Base-by-base conservation (phyloP, 495 filamentous ascomycete genomes). In the Pseudevernia furfuracea region DNA sequence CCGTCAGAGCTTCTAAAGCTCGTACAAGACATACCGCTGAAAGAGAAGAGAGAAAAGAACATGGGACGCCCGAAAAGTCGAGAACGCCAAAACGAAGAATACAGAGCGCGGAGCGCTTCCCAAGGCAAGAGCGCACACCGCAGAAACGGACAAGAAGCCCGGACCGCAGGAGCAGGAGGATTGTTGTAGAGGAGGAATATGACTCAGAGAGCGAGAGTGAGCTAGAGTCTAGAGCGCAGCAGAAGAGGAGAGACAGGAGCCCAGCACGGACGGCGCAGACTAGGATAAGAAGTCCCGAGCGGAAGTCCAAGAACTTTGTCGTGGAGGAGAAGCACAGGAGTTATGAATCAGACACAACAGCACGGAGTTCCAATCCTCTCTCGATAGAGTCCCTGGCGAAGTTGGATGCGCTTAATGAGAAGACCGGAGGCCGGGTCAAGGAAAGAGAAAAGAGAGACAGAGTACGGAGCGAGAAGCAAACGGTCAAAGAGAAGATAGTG, bases 311-410 rank as follows among this genome's bases (percentile, higher is more conserved):
- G n/a, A 52, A 48, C 4, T 21, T 36, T 3, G 34, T 59, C 0
- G 34, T 41, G 19, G 30, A 59, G 55, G 67, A 66, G 44, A 68
- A 68, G 23, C 63, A 66, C 23, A 38, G 36, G 60, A 53, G 38
- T 38, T 59, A 59, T 10, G 67, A 66, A 30, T 66, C 63, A 1
- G 61, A 66, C 19, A 62, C 63, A 0, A 66, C 63, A 21, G 55
- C 57, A 23, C 57, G 56, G 10, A 61, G 63, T 1, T 52, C 63
- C 0, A 59, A 59, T 41, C 63, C 56, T 32, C 63, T 68, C 7
- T 68, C 67, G 25, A 79, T 80, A 15, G 82, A 85, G 62, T 81
- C 86, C 11, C 72, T 90, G 63, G 86, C 86, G 21, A 80, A 81
- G 68, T 71, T 89, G 46, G 80, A 88, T 65, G 75, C 80, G n/a